A percentile compares a stretch with the other conserved stretches of the same genome.
Evolutionary conservation across 805 yeast genomes (phyloP).

Genomic region (Candida loeiensis): DNA sequence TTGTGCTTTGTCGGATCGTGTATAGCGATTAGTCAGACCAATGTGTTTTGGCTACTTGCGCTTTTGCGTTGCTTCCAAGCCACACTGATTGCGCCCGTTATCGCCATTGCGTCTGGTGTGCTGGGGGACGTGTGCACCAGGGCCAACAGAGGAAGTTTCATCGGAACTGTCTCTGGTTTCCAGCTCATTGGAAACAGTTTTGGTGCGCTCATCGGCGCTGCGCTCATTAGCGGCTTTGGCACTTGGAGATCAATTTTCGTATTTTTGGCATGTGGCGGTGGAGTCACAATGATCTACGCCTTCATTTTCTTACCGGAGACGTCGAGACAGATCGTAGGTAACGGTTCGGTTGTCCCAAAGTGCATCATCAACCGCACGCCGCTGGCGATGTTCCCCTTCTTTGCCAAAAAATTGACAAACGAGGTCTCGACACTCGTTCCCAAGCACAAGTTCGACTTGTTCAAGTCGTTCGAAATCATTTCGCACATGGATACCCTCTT

Average conservation of each 20-base stretch:
- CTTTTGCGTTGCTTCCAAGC: constrained; percentile 76
- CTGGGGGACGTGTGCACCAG: constrained; percentile 72
- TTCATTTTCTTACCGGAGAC: constrained; percentile 64
- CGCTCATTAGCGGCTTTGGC: constrained; percentile 26
- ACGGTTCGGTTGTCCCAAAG: constrained; percentile 62
- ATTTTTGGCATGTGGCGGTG: constrained; percentile 67
- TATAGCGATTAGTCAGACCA: constrained; percentile 60
- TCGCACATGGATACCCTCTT: constrained; percentile 42
- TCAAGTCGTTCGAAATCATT: constrained; percentile 41
- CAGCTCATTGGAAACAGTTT: constrained; percentile 71
- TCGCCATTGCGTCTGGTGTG: constrained; percentile 67
- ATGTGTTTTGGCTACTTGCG: constrained; percentile 56
- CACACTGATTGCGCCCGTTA: constrained; percentile 70
- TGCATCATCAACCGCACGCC: constrained; percentile 42
- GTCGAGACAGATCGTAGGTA: constrained; percentile 66
- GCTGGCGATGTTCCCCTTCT: constrained; percentile 25
- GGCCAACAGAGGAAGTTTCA: constrained; percentile 65
- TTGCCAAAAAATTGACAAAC: constrained; percentile 10
- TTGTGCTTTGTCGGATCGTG: constrained; percentile 56
- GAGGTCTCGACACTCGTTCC: constrained; percentile 11
- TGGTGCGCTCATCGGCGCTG: constrained; percentile 68
- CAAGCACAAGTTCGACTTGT: constrained; percentile 7
- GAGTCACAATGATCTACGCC: constrained; percentile 32
- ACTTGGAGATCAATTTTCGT: constrained; percentile 78
- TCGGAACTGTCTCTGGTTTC: constrained; percentile 63